Base-by-base conservation (phyloP, 352 stramenopile genomes). In the Hyaloperonospora arabidopsidis region DNA sequence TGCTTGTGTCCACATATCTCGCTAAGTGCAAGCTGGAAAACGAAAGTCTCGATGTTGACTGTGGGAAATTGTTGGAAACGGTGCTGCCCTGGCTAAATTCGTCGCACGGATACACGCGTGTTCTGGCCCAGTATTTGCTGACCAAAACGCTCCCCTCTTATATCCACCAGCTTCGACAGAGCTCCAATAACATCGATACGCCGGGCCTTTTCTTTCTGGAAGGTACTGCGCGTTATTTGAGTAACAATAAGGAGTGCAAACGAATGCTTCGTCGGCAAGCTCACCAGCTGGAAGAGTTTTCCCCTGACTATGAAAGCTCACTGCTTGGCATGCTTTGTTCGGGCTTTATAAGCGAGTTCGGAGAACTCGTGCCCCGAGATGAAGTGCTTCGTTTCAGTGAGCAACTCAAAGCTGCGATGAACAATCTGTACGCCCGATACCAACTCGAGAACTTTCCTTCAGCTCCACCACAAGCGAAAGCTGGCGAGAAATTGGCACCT, bases 221-320 rank as follows among this genome's bases (percentile, higher is more conserved):
- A 40, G 61, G 70, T 0, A 83, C 80, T 7, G 64, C 70, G 22
- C 59, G 66, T 13, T 93, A 80, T 54, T 29, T 93, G 49, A 93
- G 76, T 51, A 70, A 79, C 39, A 93, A 90, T 64, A 90, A 90
- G 57, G 82, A 93, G 45, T 76, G 68, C 59, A 93, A 90, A 50
- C 74, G 82, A 44, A 87, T 93, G 79, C 67, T 86, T 49, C 78
- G 82, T 44, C 82, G 82, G 5, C 82, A 93, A 51, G 61, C 65
- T 5, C 72, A 68, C 7, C 79, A 93, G 34, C 57, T 93, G 19
- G 62, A 73, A 22, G 65, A 70, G 25, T 86, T 90, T 53, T 54
- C 59, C 8, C 82, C 82, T 0, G 76, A 82, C 29, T 83, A 82
- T 49, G 75, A 89, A 65, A 86, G 74, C 51, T 85, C 78, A 18